These are phyloP conservation scores for Meredithiella fracta DNA, from an alignment of 2,329 filamentous ascomycete species.

Conservation along the genomic window DNA sequence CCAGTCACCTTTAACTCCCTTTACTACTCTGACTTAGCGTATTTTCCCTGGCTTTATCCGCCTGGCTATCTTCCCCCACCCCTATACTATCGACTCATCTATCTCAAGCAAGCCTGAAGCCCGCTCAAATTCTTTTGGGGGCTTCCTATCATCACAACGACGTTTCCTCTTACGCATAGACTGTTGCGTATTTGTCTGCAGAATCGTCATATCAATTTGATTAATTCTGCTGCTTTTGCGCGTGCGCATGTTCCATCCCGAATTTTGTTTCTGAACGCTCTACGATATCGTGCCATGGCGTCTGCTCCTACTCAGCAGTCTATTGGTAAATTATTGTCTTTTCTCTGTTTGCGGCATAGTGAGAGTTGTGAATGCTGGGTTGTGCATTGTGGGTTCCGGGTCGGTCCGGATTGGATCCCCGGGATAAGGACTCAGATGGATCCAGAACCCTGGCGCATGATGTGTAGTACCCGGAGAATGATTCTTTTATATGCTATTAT, in stretches of 20 bases:
- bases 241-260: neutral
- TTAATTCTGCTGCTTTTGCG: neutral
- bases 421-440: too few species aligned
- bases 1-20: neutral
- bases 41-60: neutral
- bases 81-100: neutral
- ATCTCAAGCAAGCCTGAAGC: conserved; percentile 6
- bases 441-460: too few species aligned
- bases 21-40: neutral
- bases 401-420: too few species aligned
- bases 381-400: neutral
- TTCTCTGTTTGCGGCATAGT: neutral
- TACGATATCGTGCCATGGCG: conserved; percentile 10
- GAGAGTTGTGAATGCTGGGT: neutral
- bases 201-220: conserved; percentile 5
- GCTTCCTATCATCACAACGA: conserved; percentile 11
- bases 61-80: neutral
- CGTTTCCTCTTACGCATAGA: conserved; percentile 14
- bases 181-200: conserved; percentile 11
- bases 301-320: conserved; percentile 11
- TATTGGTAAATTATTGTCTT: conserved; percentile 4
- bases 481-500: neutral
- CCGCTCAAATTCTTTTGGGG: conserved; percentile 8
- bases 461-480: neutral
- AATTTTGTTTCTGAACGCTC: neutral